Base-by-base conservation (phyloP, 176 grass and related monocot genomes). In the Oryza glaberrima region DNA sequence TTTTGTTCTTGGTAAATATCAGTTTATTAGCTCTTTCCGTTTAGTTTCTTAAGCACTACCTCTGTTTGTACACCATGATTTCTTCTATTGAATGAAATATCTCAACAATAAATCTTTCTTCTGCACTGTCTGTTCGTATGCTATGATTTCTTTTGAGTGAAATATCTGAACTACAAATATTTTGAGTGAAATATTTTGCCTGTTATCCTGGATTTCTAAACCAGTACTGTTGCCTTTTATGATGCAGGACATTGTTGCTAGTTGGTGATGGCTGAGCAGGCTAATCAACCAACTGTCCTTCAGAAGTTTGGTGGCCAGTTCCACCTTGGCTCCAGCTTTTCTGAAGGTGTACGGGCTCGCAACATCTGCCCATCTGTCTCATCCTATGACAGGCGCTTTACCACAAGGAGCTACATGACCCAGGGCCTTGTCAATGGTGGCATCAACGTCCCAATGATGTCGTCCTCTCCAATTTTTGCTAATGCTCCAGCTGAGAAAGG, bases 401-500 rank as follows among this genome's bases (percentile, higher is more conserved):
- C 75, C 32, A 32, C 87, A 19, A 81, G 75, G 51, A 85, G 72
- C 77, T 84, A 91, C 76, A 86, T 91, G 49, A 94, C 76, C 48
- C 89, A 75, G 69, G 72, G 70, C 17, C 66, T 94, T 32, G n/a
- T 86, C 71, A 84, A 61, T 22, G 77, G 79, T 77, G 73, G 77
- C 78, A 82, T 73, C 28, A 85, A 64, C 63, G 46, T 90, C 23
- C 83, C 82, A 23, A 20, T 91, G 40, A 9, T 88, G 82, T 77
- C 43, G 3, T 44, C 85, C 35, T 88, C 82, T 49, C 96, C 93
- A 6, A 64, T 98, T 49, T 93, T 90, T 23, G 96, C 91, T 3
- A 76, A 88, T 75, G 85, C 96, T 19, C 96, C 96, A 32, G 71
- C 87, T 71, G 96, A 98, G 80, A 94, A 97, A 32, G 90, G 89